Percentiles rank a stretch among this genome's conserved stretches.
Conservation (phyloP, 1,284 basidiomycete genomes). For the Ganoderma lingzhi region DNA sequence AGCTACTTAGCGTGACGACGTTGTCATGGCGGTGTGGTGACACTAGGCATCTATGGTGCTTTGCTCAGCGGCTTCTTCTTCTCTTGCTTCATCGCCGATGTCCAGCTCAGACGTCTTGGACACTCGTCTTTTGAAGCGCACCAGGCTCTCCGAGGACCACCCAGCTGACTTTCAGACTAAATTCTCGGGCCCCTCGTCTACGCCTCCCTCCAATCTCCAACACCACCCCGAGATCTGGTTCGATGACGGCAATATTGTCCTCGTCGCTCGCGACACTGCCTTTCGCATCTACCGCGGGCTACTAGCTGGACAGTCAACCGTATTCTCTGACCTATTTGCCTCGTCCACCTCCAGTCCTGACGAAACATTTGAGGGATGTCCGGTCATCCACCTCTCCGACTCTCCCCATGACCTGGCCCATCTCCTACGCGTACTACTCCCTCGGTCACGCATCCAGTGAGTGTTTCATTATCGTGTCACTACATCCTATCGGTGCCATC, state of each 20-base stretch:
- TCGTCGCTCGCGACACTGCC: slow-evolving; percentile 21
- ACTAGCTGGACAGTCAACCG: slow-evolving; percentile 28
- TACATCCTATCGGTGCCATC: not conserved
- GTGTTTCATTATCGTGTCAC: not conserved
- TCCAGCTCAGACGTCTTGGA: not conserved
- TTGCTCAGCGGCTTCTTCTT: too few relatives aligned
- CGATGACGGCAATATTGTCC: slow-evolving; percentile 34
- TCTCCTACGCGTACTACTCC: slow-evolving; percentile 13
- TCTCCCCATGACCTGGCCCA: slow-evolving; percentile 18
- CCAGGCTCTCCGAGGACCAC: not conserved
- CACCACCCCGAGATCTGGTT: slow-evolving; percentile 19
- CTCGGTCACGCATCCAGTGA: not conserved
- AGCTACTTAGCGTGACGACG: too few relatives aligned
- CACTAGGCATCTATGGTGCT: too few relatives aligned
- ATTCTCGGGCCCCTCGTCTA: not conserved
- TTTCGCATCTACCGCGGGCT: slow-evolving; percentile 32
- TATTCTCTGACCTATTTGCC: slow-evolving; percentile 32
- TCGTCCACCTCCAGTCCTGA: slow-evolving; percentile 22
- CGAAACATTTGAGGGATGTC: slow-evolving; percentile 23
- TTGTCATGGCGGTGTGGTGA: not conserved
- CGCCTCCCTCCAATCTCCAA: not conserved
- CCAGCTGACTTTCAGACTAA: not conserved
- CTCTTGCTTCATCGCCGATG: not conserved
- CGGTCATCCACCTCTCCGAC: slow-evolving; percentile 27
- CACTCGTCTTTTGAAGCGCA: not conserved